A percentile compares a stretch with the other conserved stretches of the same genome.
phyloP scores from a whole-genome alignment of 139 green algal genomes.

The Limnomonas spitsbergensis region DNA sequence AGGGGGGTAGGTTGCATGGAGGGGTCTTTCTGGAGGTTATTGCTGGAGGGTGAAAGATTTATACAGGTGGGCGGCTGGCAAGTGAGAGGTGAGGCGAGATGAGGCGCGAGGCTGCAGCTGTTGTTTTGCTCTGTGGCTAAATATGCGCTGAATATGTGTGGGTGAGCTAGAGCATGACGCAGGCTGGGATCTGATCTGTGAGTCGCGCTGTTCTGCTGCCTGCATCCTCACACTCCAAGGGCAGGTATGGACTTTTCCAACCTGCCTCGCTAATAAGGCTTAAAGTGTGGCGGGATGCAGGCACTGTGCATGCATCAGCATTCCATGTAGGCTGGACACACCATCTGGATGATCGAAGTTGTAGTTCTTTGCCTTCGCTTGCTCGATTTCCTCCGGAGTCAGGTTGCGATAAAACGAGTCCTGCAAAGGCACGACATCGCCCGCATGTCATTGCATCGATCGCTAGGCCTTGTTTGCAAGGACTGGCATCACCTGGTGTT shows the following conservation, averaged over 20 bases:
- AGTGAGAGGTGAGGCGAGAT: conserved; percentile 32
- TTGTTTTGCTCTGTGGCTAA: too few relatives aligned
- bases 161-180: too few relatives aligned
- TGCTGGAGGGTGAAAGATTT: too few relatives aligned
- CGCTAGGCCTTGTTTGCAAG: background rate
- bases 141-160: too few relatives aligned
- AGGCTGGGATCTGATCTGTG: too few relatives aligned
- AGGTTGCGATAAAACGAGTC: conserved; percentile 93
- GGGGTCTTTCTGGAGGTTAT: too few relatives aligned
- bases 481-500: background rate
- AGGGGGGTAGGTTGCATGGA: too few relatives aligned
- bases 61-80: conserved; percentile 74
- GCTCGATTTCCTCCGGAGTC: conserved; percentile 57
- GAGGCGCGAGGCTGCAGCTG: background rate
- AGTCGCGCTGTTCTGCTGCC: too few relatives aligned
- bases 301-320: background rate
- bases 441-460: background rate
- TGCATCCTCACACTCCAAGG: too few relatives aligned
- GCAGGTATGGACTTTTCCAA: too few relatives aligned
- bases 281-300: background rate
- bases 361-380: conserved; percentile 58
- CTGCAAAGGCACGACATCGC: conserved; percentile 38
- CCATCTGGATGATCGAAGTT: conserved; percentile 92
- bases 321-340: too few relatives aligned
- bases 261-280: too few relatives aligned